Evolutionary conservation across 352 stramenopile species (phyloP).

Genomic region (Globisporangium ultimum): DNA sequence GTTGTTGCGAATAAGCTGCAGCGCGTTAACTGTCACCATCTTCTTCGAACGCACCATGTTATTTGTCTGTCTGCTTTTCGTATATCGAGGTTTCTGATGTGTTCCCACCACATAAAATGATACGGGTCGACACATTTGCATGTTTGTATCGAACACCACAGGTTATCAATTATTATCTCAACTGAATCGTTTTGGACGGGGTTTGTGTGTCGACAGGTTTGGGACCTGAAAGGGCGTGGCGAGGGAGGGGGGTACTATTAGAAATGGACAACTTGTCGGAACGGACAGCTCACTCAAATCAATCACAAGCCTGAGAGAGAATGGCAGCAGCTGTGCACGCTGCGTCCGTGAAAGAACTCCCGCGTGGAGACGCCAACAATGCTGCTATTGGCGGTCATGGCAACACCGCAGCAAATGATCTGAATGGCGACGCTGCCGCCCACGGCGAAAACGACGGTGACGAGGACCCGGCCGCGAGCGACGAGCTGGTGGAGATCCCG

Average conservation of each 20-base stretch:
- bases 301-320: not conserved
- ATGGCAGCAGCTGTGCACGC: not conserved
- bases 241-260: not conserved
- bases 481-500: conserved; percentile 37
- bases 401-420: not conserved
- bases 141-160: too few species aligned
- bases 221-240: not conserved
- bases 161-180: not conserved
- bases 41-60: not conserved
- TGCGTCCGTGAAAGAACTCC: not conserved
- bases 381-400: not conserved
- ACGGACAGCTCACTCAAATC: not conserved
- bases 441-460: conserved; percentile 2
- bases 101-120: conserved; percentile 1
- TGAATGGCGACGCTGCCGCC: not conserved
- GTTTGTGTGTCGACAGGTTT: not conserved
- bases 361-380: not conserved
- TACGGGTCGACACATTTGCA: not conserved
- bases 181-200: not conserved
- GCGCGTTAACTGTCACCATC: too few species aligned
- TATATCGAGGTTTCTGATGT: not conserved
- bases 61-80: not conserved
- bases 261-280: not conserved
- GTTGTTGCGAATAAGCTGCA: too few species aligned
- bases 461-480: conserved; percentile 17